Evolutionary conservation across 106 monocot species (phyloP), one percentile per base, ranked within the genome.

Genomic region (Platanthera zijinensis): DNA sequence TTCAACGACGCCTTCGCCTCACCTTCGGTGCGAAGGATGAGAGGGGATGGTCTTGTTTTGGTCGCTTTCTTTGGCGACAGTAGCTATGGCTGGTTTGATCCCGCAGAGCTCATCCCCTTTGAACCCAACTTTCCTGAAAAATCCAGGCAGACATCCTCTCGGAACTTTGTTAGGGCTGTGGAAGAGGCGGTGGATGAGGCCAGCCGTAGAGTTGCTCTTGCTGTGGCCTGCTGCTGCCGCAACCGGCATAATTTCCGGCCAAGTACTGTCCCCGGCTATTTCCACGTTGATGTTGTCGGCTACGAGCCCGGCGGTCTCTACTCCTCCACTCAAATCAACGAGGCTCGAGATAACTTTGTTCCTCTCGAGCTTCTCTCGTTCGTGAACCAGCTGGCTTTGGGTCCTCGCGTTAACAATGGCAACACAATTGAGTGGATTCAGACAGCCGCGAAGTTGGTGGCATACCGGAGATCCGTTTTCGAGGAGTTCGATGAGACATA

Each of bases 31-130:
- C 81, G 85, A 8, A 73, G 83, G 50, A 80, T 77, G 57, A 86
- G 74, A 75, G 71, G 83, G 32, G 85, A 92, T 14, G 91, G 87
- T 9, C 78, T 81, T 56, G 75, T 92, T 17, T 61, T 99, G 28
- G 92, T 99, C 19, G 94, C 99, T 5, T 99, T 99, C 82, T 99
- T 99, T 48, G 99, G 94, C 6, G 99, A 99, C 66, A 87, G 85
- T 77, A 99, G 94, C 79, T 99, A 99, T 14, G 99, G 99, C 0
- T 99, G 99, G 99, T 99, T 99, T 77, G 88, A 94, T 68, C 90
- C 88, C 0, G 69, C 84, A 3, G 94, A 99, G 77, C 84, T 99
- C 54, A 51, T 90, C 48, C 99, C 89, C 8, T 99, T 90, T 73
- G 86, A 78, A 7, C 83, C 88, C 6, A 57, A 82, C 57, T 99